Evolutionary conservation across 352 stramenopile species (phyloP).

Genomic region (Phytophthora pini): DNA sequence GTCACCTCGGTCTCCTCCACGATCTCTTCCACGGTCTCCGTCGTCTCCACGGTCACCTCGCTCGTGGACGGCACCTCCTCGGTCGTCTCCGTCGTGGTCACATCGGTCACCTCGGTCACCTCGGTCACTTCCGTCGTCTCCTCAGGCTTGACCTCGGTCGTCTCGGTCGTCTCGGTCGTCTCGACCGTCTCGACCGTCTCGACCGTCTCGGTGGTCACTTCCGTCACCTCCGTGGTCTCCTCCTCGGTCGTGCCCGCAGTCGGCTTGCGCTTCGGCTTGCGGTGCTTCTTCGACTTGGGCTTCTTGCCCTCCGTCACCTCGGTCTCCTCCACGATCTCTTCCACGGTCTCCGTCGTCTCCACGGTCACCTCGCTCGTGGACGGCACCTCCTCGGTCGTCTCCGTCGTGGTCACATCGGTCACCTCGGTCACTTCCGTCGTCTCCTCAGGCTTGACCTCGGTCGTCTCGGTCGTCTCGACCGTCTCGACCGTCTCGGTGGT

Average conservation of each 20-base stretch:
- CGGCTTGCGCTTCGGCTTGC: not conserved
- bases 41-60: constrained; percentile 1
- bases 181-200: constrained; percentile 2
- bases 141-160: not conserved
- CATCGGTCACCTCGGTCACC: not conserved
- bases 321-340: not conserved
- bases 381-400: not conserved
- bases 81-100: constrained; percentile 7
- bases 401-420: not conserved
- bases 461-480: not conserved
- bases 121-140: constrained; percentile 13
- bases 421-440: constrained; percentile 2
- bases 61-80: not conserved
- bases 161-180: not conserved
- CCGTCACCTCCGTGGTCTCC: constrained; percentile 13
- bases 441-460: not conserved
- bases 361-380: not conserved
- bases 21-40: constrained; percentile 11
- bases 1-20: constrained; percentile 3
- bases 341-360: not conserved
- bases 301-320: not conserved
- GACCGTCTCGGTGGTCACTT: constrained; percentile 13
- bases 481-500: not conserved
- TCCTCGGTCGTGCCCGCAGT: not conserved
- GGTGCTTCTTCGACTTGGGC: not conserved